Base-by-base conservation (phyloP, 768 basidiomycete species). In the Artomyces pyxidatus region DNA sequence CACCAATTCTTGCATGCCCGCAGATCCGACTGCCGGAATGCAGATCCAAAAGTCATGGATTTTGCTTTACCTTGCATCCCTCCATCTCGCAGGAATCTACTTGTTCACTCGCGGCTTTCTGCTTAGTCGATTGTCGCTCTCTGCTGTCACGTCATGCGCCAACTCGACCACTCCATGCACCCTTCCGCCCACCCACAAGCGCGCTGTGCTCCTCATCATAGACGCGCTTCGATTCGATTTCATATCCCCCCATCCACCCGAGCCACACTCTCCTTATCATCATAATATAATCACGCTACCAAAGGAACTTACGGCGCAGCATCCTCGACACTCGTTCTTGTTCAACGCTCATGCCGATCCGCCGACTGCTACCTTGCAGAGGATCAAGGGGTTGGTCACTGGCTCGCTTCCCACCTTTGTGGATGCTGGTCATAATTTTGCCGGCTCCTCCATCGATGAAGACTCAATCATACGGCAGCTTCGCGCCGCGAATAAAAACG, bases 191-290 rank as follows among this genome's bases (percentile, higher is more conserved):
- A 88, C 86, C 0, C 88, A 94, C 71, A 75, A 76, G 53, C 81
- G 87, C 55, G 87, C 88, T 6, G 74, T 98, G 23, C 51, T 96
- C 35, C 73, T 99, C 54, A 77, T 98, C 47, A 88, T 99, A 56
- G 96, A 98, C 65, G 77, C 95, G 0, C 73, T 99, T 21, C 85
- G 96, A 2, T 94, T 92, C 60, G 95, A 99, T 67, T 98, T 98
- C 63, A 68, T 98, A 39, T 76, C 89, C 0, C 80, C 85, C 2
- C 61, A 84, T 48, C 81, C 85, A 0, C 81, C 81, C 0, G 59
- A 67, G 16, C 83, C 83, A 3, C 58, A 66, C 0, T 85, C 85
- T 1, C 75, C 77, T 2, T 77, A 80, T 57, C 86, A 92, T 61
- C 93, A 96, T 63, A 77, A 88, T 63, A 72, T 93, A 21, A 66